Conservation (phyloP, 176 grass and related monocot genomes). For the Cocos nucifera region DNA sequence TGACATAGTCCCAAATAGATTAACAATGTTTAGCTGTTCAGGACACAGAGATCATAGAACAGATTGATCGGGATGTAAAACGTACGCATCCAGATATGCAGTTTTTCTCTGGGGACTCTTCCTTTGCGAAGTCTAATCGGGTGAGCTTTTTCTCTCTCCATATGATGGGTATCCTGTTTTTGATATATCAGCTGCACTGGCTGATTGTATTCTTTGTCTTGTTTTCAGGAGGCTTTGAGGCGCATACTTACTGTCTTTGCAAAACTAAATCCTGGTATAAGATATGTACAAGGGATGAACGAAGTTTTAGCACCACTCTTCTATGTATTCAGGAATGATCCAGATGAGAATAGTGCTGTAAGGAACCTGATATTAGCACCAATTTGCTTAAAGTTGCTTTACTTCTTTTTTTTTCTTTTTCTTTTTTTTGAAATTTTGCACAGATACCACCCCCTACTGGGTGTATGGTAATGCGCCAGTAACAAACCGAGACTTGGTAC, state of each 20-base stretch:
- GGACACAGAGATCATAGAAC: slow-evolving; percentile 85
- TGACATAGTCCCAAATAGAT: slow-evolving; percentile 10
- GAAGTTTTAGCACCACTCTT: slow-evolving; percentile 91
- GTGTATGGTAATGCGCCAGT: too few relatives aligned
- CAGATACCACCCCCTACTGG: too few relatives aligned
- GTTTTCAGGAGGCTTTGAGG: slow-evolving; percentile 70
- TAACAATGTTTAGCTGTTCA: slow-evolving; percentile 24
- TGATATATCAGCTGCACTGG: too few relatives aligned
- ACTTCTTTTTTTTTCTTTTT: too few relatives aligned
- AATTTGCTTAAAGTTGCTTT: too few relatives aligned
- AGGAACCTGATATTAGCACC: not conserved
- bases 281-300: slow-evolving; percentile 99
- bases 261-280: slow-evolving; percentile 93
- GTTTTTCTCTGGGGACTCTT: slow-evolving; percentile 67
- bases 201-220: slow-evolving; percentile 8
- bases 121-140: slow-evolving; percentile 73
- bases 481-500: too few relatives aligned
- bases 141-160: slow-evolving; percentile 19
- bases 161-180: too few relatives aligned
- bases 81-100: slow-evolving; percentile 94
- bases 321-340: slow-evolving; percentile 92
- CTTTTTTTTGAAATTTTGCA: too few relatives aligned
- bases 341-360: slow-evolving; percentile 50
- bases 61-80: slow-evolving; percentile 98
- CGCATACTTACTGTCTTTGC: slow-evolving; percentile 91